Base-by-base conservation (phyloP, 2,329 filamentous ascomycete species). In the Alternaria sp. region DNA sequence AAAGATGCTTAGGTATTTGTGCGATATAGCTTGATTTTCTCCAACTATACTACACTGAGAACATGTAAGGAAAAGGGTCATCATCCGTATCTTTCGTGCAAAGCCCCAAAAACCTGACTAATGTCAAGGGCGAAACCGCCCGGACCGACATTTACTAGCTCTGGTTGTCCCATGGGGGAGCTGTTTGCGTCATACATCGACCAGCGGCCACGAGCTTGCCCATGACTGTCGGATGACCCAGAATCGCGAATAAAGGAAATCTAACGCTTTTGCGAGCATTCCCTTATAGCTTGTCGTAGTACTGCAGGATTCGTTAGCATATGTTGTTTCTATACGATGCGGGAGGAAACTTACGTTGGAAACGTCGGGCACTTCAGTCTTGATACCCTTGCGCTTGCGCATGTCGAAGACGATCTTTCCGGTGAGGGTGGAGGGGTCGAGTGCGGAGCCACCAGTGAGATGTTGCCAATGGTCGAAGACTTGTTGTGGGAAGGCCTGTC, bases 381-480 rank as follows among this genome's bases (percentile, higher is more conserved):
- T 99, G 88, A 99, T 87, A 93, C 95, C 96, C 93, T 99, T 99
- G 86, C 95, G 93, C 91, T 97, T 97, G 82, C 96, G 94, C 91
- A 96, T 97, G 64, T 91, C 89, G 82, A 87, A 86, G 77, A 98
- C 93, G 78, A 97, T 87, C 82, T 88, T 84, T 82, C 94, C 96
- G 78, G 91, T 88, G 89, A 94, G 93, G 80, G 89, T 89, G 79
- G 89, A 91, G 81, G 84, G 73, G 85, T 99, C 95, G 80, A 97
- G 89, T 75, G 93, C 90, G 76, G 92, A 96, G 78, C 96, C 96
- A 90, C 95, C 95, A 77, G 94, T 93, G 76, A 98, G 90, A 78
- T 96, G 86, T 87, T 97, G 92, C 94, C 94, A 99, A 88, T 99
- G 96, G 84, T 98, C 95, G 87, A 99, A 99, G 79, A 99, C 94